Conservation (phyloP, 1,139 yeast genomes). For the Hyphopichia pseudoburtonii region DNA sequence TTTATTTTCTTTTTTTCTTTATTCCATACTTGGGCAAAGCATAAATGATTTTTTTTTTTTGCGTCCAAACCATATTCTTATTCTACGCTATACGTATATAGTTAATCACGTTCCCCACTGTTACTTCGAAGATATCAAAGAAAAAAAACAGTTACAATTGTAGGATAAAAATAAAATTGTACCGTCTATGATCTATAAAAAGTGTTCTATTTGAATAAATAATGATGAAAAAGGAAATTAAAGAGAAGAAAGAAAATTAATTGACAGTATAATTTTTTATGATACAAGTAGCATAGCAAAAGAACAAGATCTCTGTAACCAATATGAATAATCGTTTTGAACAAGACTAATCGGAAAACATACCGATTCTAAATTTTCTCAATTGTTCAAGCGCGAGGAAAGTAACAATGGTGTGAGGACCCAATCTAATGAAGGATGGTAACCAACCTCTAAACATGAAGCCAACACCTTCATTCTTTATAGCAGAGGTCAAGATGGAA, state of each 20-base stretch:
- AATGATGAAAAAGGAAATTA: not conserved
- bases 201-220: not conserved
- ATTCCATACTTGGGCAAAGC: too few species aligned
- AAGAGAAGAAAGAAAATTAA: too few species aligned
- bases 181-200: not conserved
- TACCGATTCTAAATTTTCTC: conserved; percentile 56
- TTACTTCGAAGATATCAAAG: too few species aligned
- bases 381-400: conserved; percentile 79
- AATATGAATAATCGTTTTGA: too few species aligned
- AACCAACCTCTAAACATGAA: conserved; percentile 92
- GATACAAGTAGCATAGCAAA: too few species aligned
- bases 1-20: not conserved
- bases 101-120: not conserved
- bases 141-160: not conserved
- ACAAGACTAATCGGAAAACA: conserved; percentile 31
- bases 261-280: too few species aligned
- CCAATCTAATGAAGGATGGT: conserved; percentile 82
- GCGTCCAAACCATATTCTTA: not conserved
- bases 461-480: conserved; percentile 67
- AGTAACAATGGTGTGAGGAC: conserved; percentile 87
- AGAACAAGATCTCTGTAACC: too few species aligned
- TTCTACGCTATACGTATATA: not conserved
- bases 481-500: conserved; percentile 52
- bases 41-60: too few species aligned
- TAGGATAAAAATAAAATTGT: too few species aligned